Evolutionary conservation across 768 basidiomycete species (phyloP).

Genomic region (Sporobolomyces pararoseus): DNA sequence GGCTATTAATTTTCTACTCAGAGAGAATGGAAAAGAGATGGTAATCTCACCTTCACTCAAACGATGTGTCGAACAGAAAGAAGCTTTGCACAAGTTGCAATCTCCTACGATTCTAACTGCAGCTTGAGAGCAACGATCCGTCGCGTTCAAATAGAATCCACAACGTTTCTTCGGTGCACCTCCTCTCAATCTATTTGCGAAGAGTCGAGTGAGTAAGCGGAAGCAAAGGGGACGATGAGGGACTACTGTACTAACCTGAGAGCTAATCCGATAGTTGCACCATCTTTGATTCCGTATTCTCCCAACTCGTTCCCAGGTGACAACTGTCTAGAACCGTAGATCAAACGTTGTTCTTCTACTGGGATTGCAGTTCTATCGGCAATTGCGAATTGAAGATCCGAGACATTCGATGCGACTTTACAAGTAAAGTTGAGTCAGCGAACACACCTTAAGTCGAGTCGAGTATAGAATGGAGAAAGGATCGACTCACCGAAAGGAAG

Average conservation of each 20-base stretch:
- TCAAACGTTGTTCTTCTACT: conserved; percentile 34
- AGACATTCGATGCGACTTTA: conserved; percentile 29
- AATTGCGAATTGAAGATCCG: conserved; percentile 28
- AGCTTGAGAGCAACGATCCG: conserved; percentile 66
- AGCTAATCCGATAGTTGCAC: conserved; percentile 24
- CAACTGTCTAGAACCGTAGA: conserved; percentile 27
- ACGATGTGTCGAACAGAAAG: conserved; percentile 78
- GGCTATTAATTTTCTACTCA: conserved; percentile 12
- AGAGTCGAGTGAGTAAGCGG: too few relatives aligned
- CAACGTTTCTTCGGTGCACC: conserved; percentile 42
- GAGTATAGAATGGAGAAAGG: too few relatives aligned
- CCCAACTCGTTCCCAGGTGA: neutral
- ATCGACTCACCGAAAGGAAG: conserved; percentile 22
- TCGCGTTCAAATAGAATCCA: conserved; percentile 22
- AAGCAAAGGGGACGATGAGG: too few relatives aligned
- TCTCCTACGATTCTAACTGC: conserved; percentile 78
- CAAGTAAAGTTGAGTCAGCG: neutral
- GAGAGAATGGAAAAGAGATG: neutral
- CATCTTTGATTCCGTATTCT: conserved; percentile 23
- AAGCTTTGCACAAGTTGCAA: conserved; percentile 71
- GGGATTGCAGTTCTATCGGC: conserved; percentile 33
- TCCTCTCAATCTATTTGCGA: conserved; percentile 22
- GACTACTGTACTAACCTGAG: conserved; percentile 20
- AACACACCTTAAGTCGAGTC: too few relatives aligned
- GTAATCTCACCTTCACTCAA: conserved; percentile 60